Conservation (phyloP, 768 basidiomycete species). For the Chalciporus sphaerocephalus region DNA sequence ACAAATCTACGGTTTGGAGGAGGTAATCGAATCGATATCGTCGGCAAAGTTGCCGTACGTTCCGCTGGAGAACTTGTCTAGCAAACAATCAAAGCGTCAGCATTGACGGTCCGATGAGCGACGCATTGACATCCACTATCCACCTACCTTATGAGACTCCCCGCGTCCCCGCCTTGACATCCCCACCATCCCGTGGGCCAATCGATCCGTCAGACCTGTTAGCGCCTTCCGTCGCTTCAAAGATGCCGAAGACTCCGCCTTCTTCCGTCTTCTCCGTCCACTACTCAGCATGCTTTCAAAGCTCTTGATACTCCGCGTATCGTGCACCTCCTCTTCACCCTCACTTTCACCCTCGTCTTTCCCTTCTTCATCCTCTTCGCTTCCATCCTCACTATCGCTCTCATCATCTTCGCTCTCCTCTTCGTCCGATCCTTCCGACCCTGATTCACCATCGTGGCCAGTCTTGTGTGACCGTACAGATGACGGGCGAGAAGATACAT, state of each 20-base stretch:
- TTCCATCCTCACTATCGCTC: constrained; percentile 22
- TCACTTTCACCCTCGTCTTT: constrained; percentile 26
- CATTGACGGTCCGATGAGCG: neutral
- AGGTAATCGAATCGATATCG: constrained; percentile 40
- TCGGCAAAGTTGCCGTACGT: constrained; percentile 32
- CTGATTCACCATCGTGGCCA: constrained; percentile 1
- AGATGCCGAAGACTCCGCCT: constrained; percentile 1
- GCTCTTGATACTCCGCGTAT: constrained; percentile 75
- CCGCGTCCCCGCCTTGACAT: constrained; percentile 40
- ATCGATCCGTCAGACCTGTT: constrained; percentile 58
- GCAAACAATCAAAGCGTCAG: neutral
- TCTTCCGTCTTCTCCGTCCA: constrained; percentile 21
- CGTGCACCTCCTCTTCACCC: constrained; percentile 34
- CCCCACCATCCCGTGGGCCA: constrained; percentile 69
- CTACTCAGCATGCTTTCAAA: constrained; percentile 80
- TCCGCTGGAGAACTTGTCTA: constrained; percentile 31
- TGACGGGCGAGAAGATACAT: constrained; percentile 47
- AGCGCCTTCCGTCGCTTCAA: constrained; percentile 51
- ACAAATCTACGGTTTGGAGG: constrained; percentile 70
- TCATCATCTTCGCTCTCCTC: neutral
- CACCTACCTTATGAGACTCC: constrained; percentile 31
- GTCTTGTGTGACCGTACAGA: constrained; percentile 37
- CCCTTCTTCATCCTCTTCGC: constrained; percentile 28
- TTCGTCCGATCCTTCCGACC: constrained; percentile 20
- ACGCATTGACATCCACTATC: neutral